Evolutionary conservation across 2,329 filamentous ascomycete species (phyloP), one percentile per base, ranked within the genome.

Genomic region (Chrysoporthe deuterocubensis): DNA sequence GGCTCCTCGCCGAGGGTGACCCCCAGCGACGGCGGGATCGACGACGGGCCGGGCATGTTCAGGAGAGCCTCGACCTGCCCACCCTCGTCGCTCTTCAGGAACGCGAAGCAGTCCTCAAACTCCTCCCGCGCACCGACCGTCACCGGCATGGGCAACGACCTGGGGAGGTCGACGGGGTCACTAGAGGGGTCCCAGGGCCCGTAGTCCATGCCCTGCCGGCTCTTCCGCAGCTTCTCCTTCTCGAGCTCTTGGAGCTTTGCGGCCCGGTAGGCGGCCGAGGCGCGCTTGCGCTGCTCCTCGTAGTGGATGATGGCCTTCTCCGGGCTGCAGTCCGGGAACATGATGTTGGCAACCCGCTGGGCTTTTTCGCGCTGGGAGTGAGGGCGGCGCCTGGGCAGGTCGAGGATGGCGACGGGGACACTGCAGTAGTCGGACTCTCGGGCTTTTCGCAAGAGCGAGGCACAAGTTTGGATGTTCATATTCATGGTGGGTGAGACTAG

Each of bases 1-100:
- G 78, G 77, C 74, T 80, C 78, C 5, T 77, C 77, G n/a, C 74
- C 62, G 18, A 44, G 3, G 18, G 21, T 56, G 43, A 40, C 34
- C 2, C 46, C 26, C 9, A 42, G 32, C 14, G 60, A 50, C 2
- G 26, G 18, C 9, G 32, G 3, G 7, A 34, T 13, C 6, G 59
- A 2, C 0, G 43, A 32, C 14, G 59, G 18, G 32, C 14, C 56
- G 16, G 56, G 56, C 56, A 43, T 42, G 60, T 26, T 62, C 26
- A 62, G 32, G 32, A 62, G n/a, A 44, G 44, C 26, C 26, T 62
- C 26, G 26, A 62, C 43, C 34, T 18, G 43, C 7, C n/a, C 56
- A 5, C 3, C 37, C 13, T 34, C n/a, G 9, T 32, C 18, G 50
- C 21, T 11, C 16, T 4, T 13, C 9, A 64, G 26, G 18, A 64